Conservation (phyloP, 495 filamentous ascomycete genomes). For the Trichoderma gamsii region DNA sequence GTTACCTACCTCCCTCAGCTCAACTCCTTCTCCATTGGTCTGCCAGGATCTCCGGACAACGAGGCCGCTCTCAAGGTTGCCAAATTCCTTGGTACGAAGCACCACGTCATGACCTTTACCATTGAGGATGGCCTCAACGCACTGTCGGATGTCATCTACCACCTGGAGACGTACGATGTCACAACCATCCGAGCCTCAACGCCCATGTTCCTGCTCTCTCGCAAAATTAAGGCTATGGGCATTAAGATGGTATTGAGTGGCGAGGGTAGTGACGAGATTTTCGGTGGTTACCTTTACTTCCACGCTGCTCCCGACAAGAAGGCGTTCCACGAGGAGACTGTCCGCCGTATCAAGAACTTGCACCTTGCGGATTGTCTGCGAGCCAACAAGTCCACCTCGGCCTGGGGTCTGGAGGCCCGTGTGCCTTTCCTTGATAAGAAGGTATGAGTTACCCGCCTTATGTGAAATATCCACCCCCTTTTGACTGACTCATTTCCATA, state of each 20-base stretch:
- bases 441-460: constrained; percentile 33
- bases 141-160: constrained; percentile 92
- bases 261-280: constrained; percentile 95
- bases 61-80: constrained; percentile 84
- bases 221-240: constrained; percentile 98
- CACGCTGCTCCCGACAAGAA: constrained; percentile 84
- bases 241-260: constrained; percentile 99
- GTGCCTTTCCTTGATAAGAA: constrained; percentile 96
- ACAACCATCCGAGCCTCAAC: constrained; percentile 98
- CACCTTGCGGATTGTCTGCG: constrained; percentile 91
- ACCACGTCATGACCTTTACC: constrained; percentile 97
- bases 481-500: constrained; percentile 26
- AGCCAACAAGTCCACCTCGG: constrained; percentile 98
- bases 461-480: constrained; percentile 6
- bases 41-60: constrained; percentile 85
- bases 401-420: constrained; percentile 96
- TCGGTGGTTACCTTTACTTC: constrained; percentile 98
- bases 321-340: constrained; percentile 89
- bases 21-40: constrained; percentile 96
- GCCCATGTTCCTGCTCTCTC: constrained; percentile 93
- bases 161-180: constrained; percentile 95
- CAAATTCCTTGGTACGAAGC: constrained; percentile 91
- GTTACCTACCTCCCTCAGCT: constrained; percentile 87
- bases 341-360: constrained; percentile 88
- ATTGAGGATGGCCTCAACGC: constrained; percentile 95